Base-by-base conservation (phyloP, 371 early-diverging fungal species). In the Dipsacomyces acuminosporus region DNA sequence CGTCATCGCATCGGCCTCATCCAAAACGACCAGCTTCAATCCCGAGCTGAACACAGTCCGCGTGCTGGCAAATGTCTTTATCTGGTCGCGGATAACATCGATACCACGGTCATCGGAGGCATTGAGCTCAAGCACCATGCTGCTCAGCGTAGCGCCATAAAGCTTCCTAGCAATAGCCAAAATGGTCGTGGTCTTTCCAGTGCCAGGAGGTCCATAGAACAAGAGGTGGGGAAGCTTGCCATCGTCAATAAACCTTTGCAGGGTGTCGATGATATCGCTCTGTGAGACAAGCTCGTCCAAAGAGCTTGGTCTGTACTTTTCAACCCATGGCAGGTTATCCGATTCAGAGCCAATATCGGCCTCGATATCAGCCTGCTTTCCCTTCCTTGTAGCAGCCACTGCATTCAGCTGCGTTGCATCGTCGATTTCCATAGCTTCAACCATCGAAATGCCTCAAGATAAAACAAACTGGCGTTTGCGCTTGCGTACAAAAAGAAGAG, bases 71-170 rank as follows among this genome's bases (percentile, higher is more conserved):
- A 99, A 99, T 56, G 80, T 90, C 73, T 96, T 98, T 73, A 99
- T 98, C 72, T 93, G 91, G 45, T 97, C 91, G 18, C 99, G 79
- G 15, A 99, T 99, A n/a, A 94, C 95, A 59, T 95, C 96, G 61
- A 99, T 98, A 62, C 99, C 99, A 59, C 99, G 87, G 61, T 99
- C 99, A 70, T 99, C 99, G 1, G 96, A 96, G 0, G 99, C 99
- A 74, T 99, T 99, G 45, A 99, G 75, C 84, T 97, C 95, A 44
- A 94, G 77, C 19, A 91, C 87, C 91, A 93, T 93, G 49, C 85
- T 80, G 53, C 83, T 83, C 64, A 80, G 84, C 56, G 81, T 77
- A 26, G 82, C 78, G 21, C 89, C 89, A 67, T 94, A 99, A 13
- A 98, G 74, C 58, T 86, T 77, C 42, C 87, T 80, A 2, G 95